Base-by-base conservation (phyloP, 306 rosid species). In the Hippophae gyantsensis region DNA sequence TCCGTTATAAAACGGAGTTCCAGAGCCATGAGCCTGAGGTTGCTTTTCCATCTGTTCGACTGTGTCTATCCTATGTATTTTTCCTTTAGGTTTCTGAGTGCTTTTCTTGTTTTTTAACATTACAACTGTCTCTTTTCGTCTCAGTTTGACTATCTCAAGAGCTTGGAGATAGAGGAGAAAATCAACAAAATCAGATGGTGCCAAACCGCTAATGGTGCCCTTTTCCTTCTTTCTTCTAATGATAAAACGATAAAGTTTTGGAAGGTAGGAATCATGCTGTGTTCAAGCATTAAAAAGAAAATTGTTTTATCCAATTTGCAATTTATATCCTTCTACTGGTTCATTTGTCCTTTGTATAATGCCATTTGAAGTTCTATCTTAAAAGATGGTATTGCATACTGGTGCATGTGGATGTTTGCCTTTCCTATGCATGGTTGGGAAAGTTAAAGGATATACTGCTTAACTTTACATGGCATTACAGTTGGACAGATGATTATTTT, bases 11-110 rank as follows among this genome's bases (percentile, higher is more conserved):
- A 78, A 74, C 85, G 2, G 87, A 86, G 60, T 86, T 80, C 75
- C 87, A 82, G 69, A 78, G 89, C 51, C 89, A 86, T 52, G 81
- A 78, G 62, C 89, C 87, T 5, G 95, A 83, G 86, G 89, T 71
- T 46, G 45, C 6, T 46, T 51, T 41, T 62, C 18, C 9, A 7
- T 25, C 3, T 7, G 32, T 48, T 43, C 13, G 32, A n/a, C 23
- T 10, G 18, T 10, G 26, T 56, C n/a, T 47, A 9, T 6, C 13
- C 57, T 10, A 42, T 10, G 13, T 0, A 23, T 9, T 48, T 7
- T n/a, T 32, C 5, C 6, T 27, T 10, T 43, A 53, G 58, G 52
- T 48, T 63, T 42, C 52, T 42, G 54, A 13, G 54, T 49, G 18
- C 12, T 60, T 44, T 12, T 41, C 58, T 9, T 23, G 9, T 74